Conservation (phyloP, 768 basidiomycete species). For the Suillus weaverae region DNA sequence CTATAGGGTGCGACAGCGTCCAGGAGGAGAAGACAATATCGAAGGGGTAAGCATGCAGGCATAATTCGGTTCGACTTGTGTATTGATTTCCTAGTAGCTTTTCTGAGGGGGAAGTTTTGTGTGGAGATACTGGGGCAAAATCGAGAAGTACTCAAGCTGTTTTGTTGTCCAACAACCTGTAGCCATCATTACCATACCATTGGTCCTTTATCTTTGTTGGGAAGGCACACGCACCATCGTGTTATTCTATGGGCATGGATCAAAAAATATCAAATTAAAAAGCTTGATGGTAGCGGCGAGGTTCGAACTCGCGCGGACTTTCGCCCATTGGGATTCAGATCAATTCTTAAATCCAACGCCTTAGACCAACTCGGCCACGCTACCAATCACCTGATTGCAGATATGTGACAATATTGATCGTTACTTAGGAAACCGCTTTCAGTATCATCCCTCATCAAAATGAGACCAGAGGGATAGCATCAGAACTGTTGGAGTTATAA, state of each 20-base stretch:
- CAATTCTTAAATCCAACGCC: constrained; percentile 82
- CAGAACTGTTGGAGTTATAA: not conserved
- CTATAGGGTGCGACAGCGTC: constrained; percentile 61
- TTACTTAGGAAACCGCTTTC: not conserved
- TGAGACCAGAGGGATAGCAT: too few species aligned
- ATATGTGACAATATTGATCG: not conserved
- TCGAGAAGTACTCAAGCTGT: not conserved
- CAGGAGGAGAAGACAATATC: constrained; percentile 67
- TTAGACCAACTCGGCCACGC: constrained; percentile 90
- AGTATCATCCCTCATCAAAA: too few species aligned
- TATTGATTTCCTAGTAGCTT: constrained; percentile 24
- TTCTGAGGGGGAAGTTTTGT: constrained; percentile 17
- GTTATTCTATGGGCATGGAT: not conserved
- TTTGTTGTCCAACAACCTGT: constrained; percentile 7
- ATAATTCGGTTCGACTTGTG: constrained; percentile 5
- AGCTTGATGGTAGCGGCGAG: constrained; percentile 70
- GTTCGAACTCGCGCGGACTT: constrained; percentile 89
- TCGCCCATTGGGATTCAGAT: constrained; percentile 79
- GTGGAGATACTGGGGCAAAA: not conserved
- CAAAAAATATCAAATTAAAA: constrained; percentile 12
- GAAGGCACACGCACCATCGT: not conserved
- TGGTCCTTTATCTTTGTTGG: not conserved
- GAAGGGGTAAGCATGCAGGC: constrained; percentile 33
- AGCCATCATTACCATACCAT: not conserved
- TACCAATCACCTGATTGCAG: constrained; percentile 36